Conservation (phyloP, 805 yeast genomes). For the Candida vaughaniae region DNA sequence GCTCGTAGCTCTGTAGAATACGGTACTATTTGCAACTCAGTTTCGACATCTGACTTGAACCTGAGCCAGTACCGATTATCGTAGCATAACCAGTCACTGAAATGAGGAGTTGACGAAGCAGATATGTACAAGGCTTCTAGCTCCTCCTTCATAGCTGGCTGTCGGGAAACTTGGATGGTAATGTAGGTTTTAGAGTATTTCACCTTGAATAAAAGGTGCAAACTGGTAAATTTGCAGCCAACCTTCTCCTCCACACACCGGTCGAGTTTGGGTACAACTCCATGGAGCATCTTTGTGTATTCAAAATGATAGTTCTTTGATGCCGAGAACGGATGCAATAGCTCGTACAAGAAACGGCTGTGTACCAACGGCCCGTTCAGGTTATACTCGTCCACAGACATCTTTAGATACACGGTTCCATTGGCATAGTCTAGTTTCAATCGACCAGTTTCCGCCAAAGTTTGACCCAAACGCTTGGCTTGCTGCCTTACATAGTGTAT, state of each 20-base stretch:
- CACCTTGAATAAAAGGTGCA: constrained; percentile 22
- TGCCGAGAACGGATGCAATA: constrained; percentile 28
- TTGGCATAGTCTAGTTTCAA: constrained; percentile 3
- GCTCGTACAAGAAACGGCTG: constrained; percentile 29
- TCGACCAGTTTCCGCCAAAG: constrained; percentile 3
- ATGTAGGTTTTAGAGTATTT: constrained; percentile 4
- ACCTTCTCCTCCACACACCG: constrained; percentile 5
- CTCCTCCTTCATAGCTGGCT: constrained; percentile 15
- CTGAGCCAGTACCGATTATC: constrained; percentile 43
- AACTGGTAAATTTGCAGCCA: constrained; percentile 16
- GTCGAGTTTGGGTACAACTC: constrained; percentile 25
- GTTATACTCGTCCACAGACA: background rate
- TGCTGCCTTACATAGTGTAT: constrained; percentile 6
- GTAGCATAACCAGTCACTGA: constrained; percentile 30
- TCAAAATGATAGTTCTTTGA: constrained; percentile 38
- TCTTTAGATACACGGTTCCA: background rate
- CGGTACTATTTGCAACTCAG: constrained; percentile 14
- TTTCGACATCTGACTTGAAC: constrained; percentile 4
- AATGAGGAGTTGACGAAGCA: background rate
- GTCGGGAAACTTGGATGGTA: constrained; percentile 18
- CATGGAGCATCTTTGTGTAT: constrained; percentile 37
- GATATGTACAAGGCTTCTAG: background rate
- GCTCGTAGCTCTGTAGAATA: constrained; percentile 12
- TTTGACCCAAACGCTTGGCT: constrained; percentile 7
- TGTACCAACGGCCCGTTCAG: constrained; percentile 16